Conservation (phyloP, 2,329 filamentous ascomycete species). For the Cordyceps farinosa region DNA sequence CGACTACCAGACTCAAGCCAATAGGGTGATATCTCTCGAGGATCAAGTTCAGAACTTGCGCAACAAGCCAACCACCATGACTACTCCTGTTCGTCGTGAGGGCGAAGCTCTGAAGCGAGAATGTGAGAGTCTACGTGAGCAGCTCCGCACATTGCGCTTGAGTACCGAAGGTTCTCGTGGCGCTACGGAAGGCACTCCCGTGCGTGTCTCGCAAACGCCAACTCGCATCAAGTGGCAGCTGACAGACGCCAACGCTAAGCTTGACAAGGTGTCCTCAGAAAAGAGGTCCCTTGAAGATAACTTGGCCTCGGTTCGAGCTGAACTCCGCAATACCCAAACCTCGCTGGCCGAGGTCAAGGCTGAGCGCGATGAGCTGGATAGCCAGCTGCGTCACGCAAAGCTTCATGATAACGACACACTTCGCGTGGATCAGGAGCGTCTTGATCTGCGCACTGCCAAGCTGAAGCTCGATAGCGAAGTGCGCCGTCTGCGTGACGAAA, state of each 20-base stretch:
- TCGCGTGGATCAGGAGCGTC: constrained; percentile 63
- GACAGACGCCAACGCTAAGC: constrained; percentile 54
- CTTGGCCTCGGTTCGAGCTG: constrained; percentile 54
- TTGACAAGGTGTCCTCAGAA: constrained; percentile 56
- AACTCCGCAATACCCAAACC: constrained; percentile 57
- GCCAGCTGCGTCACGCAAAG: constrained; percentile 52
- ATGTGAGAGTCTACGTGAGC: constrained; percentile 30
- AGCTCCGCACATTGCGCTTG: constrained; percentile 37
- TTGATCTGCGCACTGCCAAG: constrained; percentile 65
- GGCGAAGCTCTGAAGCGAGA: constrained; percentile 26
- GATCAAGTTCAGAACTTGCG: constrained; percentile 61
- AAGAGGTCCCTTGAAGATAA: constrained; percentile 63
- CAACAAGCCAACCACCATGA: background rate
- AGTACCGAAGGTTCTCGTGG: constrained; percentile 27
- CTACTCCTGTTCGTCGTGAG: constrained; percentile 24
- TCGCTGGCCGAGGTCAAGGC: constrained; percentile 56
- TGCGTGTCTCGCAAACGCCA: constrained; percentile 40
- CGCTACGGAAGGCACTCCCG: constrained; percentile 24
- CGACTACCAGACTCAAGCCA: constrained; percentile 57
- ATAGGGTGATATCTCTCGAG: constrained; percentile 65
- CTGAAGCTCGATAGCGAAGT: constrained; percentile 65
- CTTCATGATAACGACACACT: constrained; percentile 57
- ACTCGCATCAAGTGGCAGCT: constrained; percentile 54
- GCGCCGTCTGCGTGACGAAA: constrained; percentile 62
- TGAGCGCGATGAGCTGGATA: constrained; percentile 64